phyloP scores from a whole-genome alignment of 495 filamentous ascomycete genomes.

The Recurvomyces mirabilis region DNA sequence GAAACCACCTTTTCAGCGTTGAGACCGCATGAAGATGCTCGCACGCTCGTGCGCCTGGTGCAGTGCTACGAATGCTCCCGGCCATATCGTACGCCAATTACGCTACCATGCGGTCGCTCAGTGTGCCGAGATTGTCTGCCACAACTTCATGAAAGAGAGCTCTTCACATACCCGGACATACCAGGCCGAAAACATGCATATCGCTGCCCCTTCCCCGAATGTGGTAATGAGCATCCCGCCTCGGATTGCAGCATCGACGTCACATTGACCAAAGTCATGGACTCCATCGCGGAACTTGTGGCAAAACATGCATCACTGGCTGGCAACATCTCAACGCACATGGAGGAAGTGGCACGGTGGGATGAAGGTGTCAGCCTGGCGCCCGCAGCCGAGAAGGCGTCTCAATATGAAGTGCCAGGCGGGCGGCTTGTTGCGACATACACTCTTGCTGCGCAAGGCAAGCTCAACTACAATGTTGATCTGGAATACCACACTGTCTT shows the following conservation, averaged over 20 bases:
- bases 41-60: conserved; percentile 54
- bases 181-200: conserved; percentile 56
- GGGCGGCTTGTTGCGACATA: conserved; percentile 54
- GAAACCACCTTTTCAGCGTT: conserved; percentile 21
- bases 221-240: conserved; percentile 58
- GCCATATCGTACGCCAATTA: conserved; percentile 56
- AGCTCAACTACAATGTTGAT: conserved; percentile 43
- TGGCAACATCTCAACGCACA: conserved; percentile 27
- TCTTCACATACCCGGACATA: conserved; percentile 63
- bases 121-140: conserved; percentile 71
- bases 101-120: conserved; percentile 72
- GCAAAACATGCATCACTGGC: conserved; percentile 27
- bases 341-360: conserved; percentile 36
- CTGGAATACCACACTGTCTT: conserved; percentile 40
- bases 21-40: conserved; percentile 38
- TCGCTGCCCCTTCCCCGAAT: conserved; percentile 56
- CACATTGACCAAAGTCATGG: conserved; percentile 53
- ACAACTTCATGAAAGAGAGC: conserved; percentile 43
- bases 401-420: conserved; percentile 32
- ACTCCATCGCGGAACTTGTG: conserved; percentile 40
- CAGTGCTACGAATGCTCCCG: conserved; percentile 66
- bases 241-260: conserved; percentile 71
- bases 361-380: conserved; percentile 28
- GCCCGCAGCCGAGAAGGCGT: conserved; percentile 5
- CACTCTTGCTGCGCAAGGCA: conserved; percentile 41